phyloP scores from a whole-genome alignment of 2,329 filamentous ascomycete genomes.

The Lachnellula willkommii region DNA sequence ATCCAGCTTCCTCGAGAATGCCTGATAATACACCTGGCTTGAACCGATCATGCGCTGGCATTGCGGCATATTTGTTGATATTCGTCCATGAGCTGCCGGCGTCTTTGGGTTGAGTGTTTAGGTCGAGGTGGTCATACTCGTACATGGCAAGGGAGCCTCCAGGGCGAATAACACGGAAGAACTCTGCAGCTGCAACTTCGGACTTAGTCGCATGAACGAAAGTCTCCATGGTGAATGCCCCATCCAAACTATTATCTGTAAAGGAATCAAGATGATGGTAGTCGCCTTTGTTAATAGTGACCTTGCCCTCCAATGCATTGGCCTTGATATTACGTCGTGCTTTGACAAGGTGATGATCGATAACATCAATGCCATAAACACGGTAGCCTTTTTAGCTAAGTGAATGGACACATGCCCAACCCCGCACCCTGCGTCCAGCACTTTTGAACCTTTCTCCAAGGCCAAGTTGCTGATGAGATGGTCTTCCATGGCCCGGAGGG shows the following conservation, averaged over 20 bases:
- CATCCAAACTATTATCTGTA: constrained; percentile 39
- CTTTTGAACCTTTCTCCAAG: constrained; percentile 36
- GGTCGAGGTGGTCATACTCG: constrained; percentile 42
- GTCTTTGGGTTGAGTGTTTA: constrained; percentile 25
- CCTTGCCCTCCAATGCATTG: constrained; percentile 31
- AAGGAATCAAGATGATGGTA: constrained; percentile 47
- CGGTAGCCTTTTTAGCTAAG: constrained; percentile 39
- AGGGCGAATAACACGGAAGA: constrained; percentile 43
- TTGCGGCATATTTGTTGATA: constrained; percentile 40
- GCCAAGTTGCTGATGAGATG: constrained; percentile 36
- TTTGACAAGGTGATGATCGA: constrained; percentile 42
- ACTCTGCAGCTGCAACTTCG: constrained; percentile 38
- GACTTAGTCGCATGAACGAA: constrained; percentile 49
- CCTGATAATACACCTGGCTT: constrained; percentile 35
- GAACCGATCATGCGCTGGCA: constrained; percentile 41
- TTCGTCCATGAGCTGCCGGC: constrained; percentile 31
- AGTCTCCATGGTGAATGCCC: constrained; percentile 52
- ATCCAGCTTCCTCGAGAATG: constrained; percentile 35
- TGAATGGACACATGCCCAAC: constrained; percentile 44
- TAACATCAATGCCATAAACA: constrained; percentile 45
- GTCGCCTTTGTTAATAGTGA: constrained; percentile 41
- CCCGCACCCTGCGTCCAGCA: constrained; percentile 50
- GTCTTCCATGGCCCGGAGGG: constrained; percentile 46
- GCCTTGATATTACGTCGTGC: constrained; percentile 38
- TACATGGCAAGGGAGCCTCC: constrained; percentile 42